Evolutionary conservation across 805 yeast genomes (phyloP).

Genomic region (Suhomyces sp.): DNA sequence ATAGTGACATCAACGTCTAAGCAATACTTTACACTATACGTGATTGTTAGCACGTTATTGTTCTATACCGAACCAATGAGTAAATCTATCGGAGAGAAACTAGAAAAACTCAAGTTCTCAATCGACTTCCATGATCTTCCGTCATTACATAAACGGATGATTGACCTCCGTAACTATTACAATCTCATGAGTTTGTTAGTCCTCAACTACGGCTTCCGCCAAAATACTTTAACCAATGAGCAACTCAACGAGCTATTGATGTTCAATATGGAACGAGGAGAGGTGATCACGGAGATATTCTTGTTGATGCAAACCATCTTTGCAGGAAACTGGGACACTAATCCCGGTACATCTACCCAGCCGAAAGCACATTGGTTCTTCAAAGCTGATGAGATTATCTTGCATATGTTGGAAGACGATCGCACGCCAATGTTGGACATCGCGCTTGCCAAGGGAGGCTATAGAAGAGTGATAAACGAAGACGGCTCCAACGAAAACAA

Average conservation of each 20-base stretch:
- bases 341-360: slow-evolving; percentile 11
- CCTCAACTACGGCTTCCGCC: slow-evolving; percentile 48
- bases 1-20: slow-evolving; percentile 66
- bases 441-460: slow-evolving; percentile 33
- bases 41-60: slow-evolving; percentile 59
- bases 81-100: slow-evolving; percentile 52
- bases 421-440: slow-evolving; percentile 38
- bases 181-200: slow-evolving; percentile 39
- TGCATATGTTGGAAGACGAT: slow-evolving; percentile 42
- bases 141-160: slow-evolving; percentile 47
- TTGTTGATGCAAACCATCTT: slow-evolving; percentile 36
- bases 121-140: slow-evolving; percentile 64
- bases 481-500: slow-evolving; percentile 41
- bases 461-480: slow-evolving; percentile 32
- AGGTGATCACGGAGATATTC: slow-evolving; percentile 32
- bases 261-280: slow-evolving; percentile 32
- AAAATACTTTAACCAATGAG: slow-evolving; percentile 48
- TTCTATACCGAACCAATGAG: slow-evolving; percentile 73
- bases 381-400: slow-evolving; percentile 37
- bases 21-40: slow-evolving; percentile 67
- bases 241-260: slow-evolving; percentile 43
- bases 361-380: slow-evolving; percentile 34
- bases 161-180: slow-evolving; percentile 48
- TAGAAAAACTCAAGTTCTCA: slow-evolving; percentile 65
- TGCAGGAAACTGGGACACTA: slow-evolving; percentile 28